phyloP scores from a whole-genome alignment of 2,329 filamentous ascomycete species.

The Penicillium sp. region DNA sequence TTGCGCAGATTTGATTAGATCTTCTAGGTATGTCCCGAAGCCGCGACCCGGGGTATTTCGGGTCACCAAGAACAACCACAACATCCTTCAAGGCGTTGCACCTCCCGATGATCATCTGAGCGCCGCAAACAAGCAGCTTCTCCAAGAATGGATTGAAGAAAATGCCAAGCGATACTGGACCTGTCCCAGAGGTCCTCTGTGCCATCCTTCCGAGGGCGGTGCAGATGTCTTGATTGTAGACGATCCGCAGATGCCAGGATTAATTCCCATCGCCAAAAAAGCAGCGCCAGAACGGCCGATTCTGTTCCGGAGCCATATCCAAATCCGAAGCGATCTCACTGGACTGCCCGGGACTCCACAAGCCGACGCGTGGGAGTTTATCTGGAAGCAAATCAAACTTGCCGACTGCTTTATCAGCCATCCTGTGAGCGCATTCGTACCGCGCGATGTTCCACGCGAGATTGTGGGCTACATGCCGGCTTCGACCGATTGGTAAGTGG shows the following conservation, averaged over 20 bases:
- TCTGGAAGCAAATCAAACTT: conserved; percentile 65
- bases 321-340: conserved; percentile 69
- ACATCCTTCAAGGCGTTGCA: conserved; percentile 76
- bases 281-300: conserved; percentile 66
- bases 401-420: conserved; percentile 79
- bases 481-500: conserved; percentile 65
- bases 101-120: conserved; percentile 59
- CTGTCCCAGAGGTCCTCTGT: conserved; percentile 60
- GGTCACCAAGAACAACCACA: conserved; percentile 82
- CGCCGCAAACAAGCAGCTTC: conserved; percentile 54
- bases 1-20: neutral
- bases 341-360: conserved; percentile 59
- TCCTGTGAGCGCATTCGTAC: conserved; percentile 70
- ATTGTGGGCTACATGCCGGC: conserved; percentile 72
- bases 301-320: conserved; percentile 76
- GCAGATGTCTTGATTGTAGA: conserved; percentile 73
- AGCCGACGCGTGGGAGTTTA: conserved; percentile 65
- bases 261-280: conserved; percentile 69
- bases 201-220: conserved; percentile 60
- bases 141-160: conserved; percentile 65
- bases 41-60: conserved; percentile 73
- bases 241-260: conserved; percentile 75
- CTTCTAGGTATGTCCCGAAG: conserved; percentile 62
- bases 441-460: conserved; percentile 57
- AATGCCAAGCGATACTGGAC: conserved; percentile 74